Evolutionary conservation across 2,329 filamentous ascomycete genomes (phyloP).

Genomic region (Neonectria ditissima): DNA sequence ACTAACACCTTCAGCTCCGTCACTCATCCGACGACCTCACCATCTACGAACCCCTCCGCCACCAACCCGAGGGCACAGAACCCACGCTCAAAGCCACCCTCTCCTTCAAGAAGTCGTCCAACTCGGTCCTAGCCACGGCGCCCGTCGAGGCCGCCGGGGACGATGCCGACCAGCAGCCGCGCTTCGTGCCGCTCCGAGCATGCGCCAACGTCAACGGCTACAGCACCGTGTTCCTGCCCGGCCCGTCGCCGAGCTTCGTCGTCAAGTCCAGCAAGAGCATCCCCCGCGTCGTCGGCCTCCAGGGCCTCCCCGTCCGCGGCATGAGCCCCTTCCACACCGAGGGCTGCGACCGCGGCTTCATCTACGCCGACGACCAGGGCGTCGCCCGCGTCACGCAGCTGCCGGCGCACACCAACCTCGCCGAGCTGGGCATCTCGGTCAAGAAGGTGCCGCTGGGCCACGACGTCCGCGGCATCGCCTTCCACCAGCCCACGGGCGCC

Average conservation of each 20-base stretch:
- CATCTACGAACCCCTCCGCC: conserved; percentile 84
- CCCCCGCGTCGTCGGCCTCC: conserved; percentile 80
- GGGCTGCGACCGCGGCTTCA: conserved; percentile 83
- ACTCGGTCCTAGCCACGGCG: conserved; percentile 73
- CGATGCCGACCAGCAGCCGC: conserved; percentile 59
- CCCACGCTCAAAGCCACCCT: conserved; percentile 66
- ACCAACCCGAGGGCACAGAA: conserved; percentile 53
- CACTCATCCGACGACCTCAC: conserved; percentile 85
- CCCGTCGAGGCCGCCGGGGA: conserved; percentile 62
- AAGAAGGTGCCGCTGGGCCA: conserved; percentile 77
- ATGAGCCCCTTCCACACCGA: conserved; percentile 82
- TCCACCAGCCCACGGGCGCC: conserved; percentile 78
- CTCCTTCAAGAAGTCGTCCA: conserved; percentile 81
- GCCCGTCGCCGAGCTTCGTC: conserved; percentile 82
- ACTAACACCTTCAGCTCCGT: conserved; percentile 68
- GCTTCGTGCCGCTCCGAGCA: conserved; percentile 66
- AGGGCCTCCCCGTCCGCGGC: conserved; percentile 74
- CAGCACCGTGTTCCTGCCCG: conserved; percentile 84
- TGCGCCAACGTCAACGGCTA: conserved; percentile 80
- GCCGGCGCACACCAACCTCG: conserved; percentile 73
- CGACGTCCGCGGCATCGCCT: conserved; percentile 79
- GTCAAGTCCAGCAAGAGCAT: conserved; percentile 82
- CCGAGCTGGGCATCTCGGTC: conserved; percentile 81
- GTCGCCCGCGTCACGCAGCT: conserved; percentile 80
- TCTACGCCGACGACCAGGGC: conserved; percentile 81